These are phyloP conservation scores for Arthrobotrys entomopaga DNA, from an alignment of 2,329 filamentous ascomycete genomes.

Conservation along the genomic window DNA sequence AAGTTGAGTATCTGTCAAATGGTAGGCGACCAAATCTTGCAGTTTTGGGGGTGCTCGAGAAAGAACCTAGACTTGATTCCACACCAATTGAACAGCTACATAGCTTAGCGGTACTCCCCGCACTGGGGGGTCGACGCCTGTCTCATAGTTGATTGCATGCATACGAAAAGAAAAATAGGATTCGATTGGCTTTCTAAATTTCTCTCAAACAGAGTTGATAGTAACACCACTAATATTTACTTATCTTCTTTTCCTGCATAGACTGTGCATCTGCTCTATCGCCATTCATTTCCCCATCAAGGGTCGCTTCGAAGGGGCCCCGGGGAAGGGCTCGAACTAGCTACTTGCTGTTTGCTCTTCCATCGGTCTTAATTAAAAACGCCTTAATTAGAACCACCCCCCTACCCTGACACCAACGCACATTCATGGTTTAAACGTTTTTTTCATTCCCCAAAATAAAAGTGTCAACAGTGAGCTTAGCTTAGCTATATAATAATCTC, in stretches of 20 bases:
- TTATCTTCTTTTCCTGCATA: no score
- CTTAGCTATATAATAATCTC: no score
- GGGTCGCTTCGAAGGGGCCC: constrained; percentile 5
- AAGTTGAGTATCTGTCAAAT: constrained; percentile 22
- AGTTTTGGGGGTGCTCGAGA: neutral
- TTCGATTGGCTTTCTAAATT: no score
- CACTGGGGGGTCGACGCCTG: neutral
- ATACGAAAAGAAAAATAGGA: neutral
- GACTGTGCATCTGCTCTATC: neutral
- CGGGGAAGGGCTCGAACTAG: constrained; percentile 1
- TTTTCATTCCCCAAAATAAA: no score
- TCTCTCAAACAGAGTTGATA: neutral
- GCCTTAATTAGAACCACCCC: constrained; percentile 7
- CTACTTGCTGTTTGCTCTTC: constrained; percentile 1
- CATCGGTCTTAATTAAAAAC: neutral
- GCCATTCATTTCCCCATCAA: constrained; percentile 1
- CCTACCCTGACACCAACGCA: constrained; percentile 2
- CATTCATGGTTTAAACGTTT: neutral
- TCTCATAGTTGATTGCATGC: constrained; percentile 5
- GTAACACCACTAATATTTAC: neutral
- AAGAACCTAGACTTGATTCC: neutral
- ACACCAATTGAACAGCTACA: neutral
- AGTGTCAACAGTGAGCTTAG: no score
- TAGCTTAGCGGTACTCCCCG: constrained; percentile 41
- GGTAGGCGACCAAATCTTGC: neutral